Percentiles rank a stretch among this genome's conserved stretches.
Conservation (phyloP, 2,329 filamentous ascomycete genomes). For the Alternaria incomplexa region DNA sequence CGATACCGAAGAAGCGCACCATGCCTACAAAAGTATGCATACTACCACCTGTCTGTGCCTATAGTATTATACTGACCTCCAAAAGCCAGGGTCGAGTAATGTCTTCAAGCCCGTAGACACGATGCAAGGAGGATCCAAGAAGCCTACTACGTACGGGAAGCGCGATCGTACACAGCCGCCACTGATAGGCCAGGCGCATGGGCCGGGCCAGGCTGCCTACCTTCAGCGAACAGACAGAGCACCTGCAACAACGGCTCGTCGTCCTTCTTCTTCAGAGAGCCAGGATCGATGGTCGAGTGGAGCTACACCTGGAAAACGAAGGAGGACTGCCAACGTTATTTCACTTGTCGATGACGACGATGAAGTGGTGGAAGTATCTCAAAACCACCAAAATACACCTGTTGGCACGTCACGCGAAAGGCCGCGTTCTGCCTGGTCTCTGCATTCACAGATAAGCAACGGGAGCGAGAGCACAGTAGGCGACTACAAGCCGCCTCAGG, state of each 20-base stretch:
- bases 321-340: slow-evolving; percentile 25
- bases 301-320: slow-evolving; percentile 20
- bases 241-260: not conserved
- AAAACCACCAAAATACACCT: not conserved
- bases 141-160: slow-evolving; percentile 21
- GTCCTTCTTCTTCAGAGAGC: not conserved
- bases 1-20: not conserved
- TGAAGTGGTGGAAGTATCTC: not conserved
- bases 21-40: slow-evolving; percentile 11
- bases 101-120: slow-evolving; percentile 22
- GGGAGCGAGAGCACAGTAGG: slow-evolving; percentile 15
- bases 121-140: slow-evolving; percentile 8
- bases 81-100: slow-evolving; percentile 20
- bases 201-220: slow-evolving; percentile 13
- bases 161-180: not conserved
- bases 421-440: not conserved
- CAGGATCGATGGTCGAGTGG: not conserved
- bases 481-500: not conserved
- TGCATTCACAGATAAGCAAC: slow-evolving; percentile 21
- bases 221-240: not conserved
- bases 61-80: slow-evolving; percentile 5
- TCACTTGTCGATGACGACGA: slow-evolving; percentile 21
- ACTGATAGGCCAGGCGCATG: slow-evolving; percentile 11
- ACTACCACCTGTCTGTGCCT: not conserved
- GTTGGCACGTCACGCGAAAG: not conserved